Conservation (phyloP, 768 basidiomycete genomes). For the Suillus fuscotomentosus region DNA sequence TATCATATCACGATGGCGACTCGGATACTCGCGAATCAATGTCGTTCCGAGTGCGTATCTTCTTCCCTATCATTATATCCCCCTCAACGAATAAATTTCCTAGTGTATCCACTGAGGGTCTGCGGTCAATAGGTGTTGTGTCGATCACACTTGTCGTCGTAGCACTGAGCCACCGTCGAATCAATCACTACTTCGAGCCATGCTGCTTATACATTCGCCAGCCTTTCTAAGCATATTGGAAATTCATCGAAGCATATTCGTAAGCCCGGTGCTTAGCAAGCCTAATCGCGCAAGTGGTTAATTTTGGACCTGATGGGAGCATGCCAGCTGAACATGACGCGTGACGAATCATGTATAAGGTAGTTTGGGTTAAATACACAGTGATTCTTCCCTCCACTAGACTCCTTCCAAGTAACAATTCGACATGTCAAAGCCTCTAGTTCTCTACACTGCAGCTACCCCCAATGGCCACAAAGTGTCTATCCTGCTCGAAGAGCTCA, state of each 20-base stretch:
- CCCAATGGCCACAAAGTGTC: slow-evolving; percentile 57
- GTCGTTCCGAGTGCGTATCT: background rate
- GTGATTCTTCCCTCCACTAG: background rate
- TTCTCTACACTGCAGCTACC: slow-evolving; percentile 43
- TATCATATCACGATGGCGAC: background rate
- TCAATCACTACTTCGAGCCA: background rate
- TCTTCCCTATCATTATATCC: background rate
- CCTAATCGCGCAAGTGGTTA: background rate
- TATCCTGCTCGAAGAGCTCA: slow-evolving; percentile 64
- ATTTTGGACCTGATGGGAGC: background rate
- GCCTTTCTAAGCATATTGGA: background rate
- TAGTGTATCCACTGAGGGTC: background rate
- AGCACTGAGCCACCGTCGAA: background rate
- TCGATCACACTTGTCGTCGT: background rate
- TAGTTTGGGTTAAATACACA: no score
- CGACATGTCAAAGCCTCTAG: slow-evolving; percentile 24
- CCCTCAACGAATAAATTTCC: background rate
- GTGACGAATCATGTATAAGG: background rate
- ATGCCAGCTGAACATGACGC: background rate
- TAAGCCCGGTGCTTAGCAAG: background rate
- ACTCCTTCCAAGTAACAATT: background rate
- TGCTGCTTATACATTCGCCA: background rate
- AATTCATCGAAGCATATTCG: background rate
- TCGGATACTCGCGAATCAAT: background rate
- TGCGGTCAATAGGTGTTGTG: background rate